A percentile compares a stretch with the other conserved stretches of the same genome.
Conservation (phyloP, 306 rosid genomes). For the Medicago arabica region DNA sequence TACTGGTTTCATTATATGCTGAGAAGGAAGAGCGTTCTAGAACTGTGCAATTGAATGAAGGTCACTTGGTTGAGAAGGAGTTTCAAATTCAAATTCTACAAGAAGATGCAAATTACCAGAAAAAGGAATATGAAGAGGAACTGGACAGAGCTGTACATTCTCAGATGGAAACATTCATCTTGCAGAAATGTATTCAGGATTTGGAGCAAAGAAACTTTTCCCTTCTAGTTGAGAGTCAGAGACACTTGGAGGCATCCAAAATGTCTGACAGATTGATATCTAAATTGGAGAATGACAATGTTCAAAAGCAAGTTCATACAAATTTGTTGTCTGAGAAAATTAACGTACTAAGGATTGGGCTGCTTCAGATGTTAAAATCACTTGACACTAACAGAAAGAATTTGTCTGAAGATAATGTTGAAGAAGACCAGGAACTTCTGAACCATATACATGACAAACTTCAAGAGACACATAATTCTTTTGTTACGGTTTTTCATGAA, state of each 20-base stretch:
- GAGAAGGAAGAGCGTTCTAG: slow-evolving; percentile 70
- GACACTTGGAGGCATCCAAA: slow-evolving; percentile 66
- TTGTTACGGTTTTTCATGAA: slow-evolving; percentile 51
- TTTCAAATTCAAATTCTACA: slow-evolving; percentile 56
- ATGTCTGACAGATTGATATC: slow-evolving; percentile 60
- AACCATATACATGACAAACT: slow-evolving; percentile 53
- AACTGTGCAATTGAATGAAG: slow-evolving; percentile 54
- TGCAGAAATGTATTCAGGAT: slow-evolving; percentile 67
- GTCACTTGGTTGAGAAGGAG: slow-evolving; percentile 64
- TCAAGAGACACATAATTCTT: slow-evolving; percentile 54
- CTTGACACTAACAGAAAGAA: slow-evolving; percentile 46
- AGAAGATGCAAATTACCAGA: slow-evolving; percentile 64
- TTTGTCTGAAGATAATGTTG: slow-evolving; percentile 41
- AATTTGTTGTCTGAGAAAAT: slow-evolving; percentile 57
- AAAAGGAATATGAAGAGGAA: slow-evolving; percentile 72
- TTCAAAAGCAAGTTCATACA: slow-evolving; percentile 53
- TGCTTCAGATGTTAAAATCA: slow-evolving; percentile 62
- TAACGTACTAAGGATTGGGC: slow-evolving; percentile 60
- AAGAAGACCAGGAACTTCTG: slow-evolving; percentile 59
- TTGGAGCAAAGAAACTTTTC: slow-evolving; percentile 61
- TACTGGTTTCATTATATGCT: slow-evolving; percentile 65
- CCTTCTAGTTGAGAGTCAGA: slow-evolving; percentile 62
- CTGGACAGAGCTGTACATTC: slow-evolving; percentile 60
- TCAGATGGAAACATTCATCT: slow-evolving; percentile 67
- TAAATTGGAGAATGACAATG: slow-evolving; percentile 64